Evolutionary conservation across 768 basidiomycete species (phyloP).

Genomic region (Hypholoma sublateritium): DNA sequence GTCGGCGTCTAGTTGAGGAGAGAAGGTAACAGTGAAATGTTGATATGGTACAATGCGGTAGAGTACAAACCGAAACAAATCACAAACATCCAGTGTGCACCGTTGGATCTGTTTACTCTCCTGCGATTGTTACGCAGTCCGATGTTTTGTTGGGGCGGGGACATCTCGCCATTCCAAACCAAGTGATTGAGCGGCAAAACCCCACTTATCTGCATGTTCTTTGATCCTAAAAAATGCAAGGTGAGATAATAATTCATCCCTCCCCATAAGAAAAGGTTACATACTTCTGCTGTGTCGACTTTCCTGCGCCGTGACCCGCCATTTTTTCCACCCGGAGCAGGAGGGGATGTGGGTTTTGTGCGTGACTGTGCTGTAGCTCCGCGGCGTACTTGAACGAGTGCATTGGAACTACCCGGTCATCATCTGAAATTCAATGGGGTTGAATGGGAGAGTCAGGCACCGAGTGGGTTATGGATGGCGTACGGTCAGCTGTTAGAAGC

Average conservation of each 20-base stretch:
- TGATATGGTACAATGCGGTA: too few relatives aligned
- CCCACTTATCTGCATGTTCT: slow-evolving; percentile 76
- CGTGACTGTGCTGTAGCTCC: slow-evolving; percentile 64
- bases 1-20: too few relatives aligned
- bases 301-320: slow-evolving; percentile 80
- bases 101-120: too few relatives aligned
- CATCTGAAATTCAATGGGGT: slow-evolving; percentile 44
- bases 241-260: neutral
- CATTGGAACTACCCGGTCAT: slow-evolving; percentile 84
- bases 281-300: slow-evolving; percentile 69
- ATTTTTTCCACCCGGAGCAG: slow-evolving; percentile 79
- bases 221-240: slow-evolving; percentile 50
- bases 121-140: neutral
- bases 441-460: neutral
- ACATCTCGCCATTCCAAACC: slow-evolving; percentile 44
- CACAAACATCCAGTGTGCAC: too few relatives aligned
- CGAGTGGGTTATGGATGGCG: slow-evolving; percentile 25
- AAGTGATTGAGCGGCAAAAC: slow-evolving; percentile 69
- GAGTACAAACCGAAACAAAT: too few relatives aligned
- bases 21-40: too few relatives aligned
- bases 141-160: slow-evolving; percentile 19
- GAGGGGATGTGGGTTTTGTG: slow-evolving; percentile 70
- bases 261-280: neutral
- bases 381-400: slow-evolving; percentile 86
- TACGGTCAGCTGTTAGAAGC: slow-evolving; percentile 83